Evolutionary conservation across 176 grass and related monocot species (phyloP).

Genomic region (Ananas comosus): DNA sequence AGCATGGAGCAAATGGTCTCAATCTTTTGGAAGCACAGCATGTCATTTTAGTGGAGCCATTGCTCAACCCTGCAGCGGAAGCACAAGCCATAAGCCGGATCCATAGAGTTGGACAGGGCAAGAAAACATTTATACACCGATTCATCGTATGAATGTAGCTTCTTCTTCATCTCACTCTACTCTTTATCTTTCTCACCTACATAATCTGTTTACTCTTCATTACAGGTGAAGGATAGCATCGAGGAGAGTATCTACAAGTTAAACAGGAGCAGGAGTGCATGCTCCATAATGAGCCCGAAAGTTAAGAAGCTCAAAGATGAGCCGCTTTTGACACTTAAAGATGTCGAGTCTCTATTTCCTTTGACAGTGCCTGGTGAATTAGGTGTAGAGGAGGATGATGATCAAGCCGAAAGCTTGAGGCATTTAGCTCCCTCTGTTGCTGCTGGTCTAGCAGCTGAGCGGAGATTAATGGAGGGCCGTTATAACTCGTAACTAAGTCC

Average conservation of each 20-base stretch:
- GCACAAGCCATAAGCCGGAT: constrained; percentile 90
- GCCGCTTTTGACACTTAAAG: constrained; percentile 62
- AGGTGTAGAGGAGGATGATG: constrained; percentile 23
- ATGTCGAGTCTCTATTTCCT: constrained; percentile 67
- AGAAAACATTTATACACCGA: constrained; percentile 83
- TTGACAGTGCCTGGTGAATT: constrained; percentile 33
- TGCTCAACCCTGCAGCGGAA: constrained; percentile 80
- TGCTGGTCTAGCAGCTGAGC: constrained; percentile 76
- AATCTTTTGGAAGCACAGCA: constrained; percentile 98
- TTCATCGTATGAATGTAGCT: constrained; percentile 46
- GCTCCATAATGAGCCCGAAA: constrained; percentile 56
- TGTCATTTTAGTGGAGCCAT: constrained; percentile 77
- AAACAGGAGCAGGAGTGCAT: constrained; percentile 50
- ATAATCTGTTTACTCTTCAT: neutral
- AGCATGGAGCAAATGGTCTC: constrained; percentile 87
- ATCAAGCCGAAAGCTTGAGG: constrained; percentile 36
- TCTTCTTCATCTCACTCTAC: neutral
- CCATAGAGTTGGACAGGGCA: constrained; percentile 90
- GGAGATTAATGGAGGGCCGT: constrained; percentile 39
- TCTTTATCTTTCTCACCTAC: neutral
- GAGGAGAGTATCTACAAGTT: constrained; percentile 87
- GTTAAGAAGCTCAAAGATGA: constrained; percentile 67
- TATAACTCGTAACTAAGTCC: constrained; percentile 13
- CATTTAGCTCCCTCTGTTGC: constrained; percentile 73
- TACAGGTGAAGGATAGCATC: constrained; percentile 81